Evolutionary conservation across 805 yeast species (phyloP), one percentile per base, ranked within the genome.

Genomic region (Yarrowia sp.): DNA sequence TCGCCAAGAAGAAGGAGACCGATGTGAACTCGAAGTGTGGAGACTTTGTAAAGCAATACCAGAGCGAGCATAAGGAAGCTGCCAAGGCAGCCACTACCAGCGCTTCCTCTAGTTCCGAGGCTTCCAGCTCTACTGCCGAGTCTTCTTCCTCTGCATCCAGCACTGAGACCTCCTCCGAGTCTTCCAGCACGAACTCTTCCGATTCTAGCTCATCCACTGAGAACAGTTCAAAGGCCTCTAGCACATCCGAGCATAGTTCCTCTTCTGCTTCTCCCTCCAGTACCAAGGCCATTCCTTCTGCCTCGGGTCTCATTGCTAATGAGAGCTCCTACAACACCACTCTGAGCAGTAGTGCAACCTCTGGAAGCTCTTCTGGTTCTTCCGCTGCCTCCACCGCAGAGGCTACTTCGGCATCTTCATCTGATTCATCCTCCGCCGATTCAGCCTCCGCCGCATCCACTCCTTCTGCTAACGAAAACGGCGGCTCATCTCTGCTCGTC

Each of bases 1-100:
- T 86, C 63, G 88, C 86, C n/a, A 70, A 75, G 22, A 77, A 80
- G 66, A 77, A 54, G 46, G 14, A 36, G 33, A 19, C 61, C 4
- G 61, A 54, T 14, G 59, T 51, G 11, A 51, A 51, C 43, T 24
- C 41, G 21, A 54, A 54, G 35, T 54, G 61, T 9, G 24, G 17
- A 3, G 30, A 54, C 14, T 54, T 54, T 17, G 61, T 54, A 24
- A 22, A 36, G 26, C 35, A 38, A 19, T 54, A 54, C 61, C 61
- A 54, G 46, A 24, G 19, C 9, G 28, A 24, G 11, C 61, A 54
- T 17, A 35, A 35, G 43, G 46, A 26, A 12, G 35, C 24, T 26
- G 46, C 41, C 16, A 8, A 54, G 46, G 28, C 17, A 22, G 33
- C 14, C 10, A 5, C 22, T 9, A 17, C 59, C 22, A 19, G 38